phyloP scores from a whole-genome alignment of 2,329 filamentous ascomycete genomes.

The Colletotrichum nymphaeae region DNA sequence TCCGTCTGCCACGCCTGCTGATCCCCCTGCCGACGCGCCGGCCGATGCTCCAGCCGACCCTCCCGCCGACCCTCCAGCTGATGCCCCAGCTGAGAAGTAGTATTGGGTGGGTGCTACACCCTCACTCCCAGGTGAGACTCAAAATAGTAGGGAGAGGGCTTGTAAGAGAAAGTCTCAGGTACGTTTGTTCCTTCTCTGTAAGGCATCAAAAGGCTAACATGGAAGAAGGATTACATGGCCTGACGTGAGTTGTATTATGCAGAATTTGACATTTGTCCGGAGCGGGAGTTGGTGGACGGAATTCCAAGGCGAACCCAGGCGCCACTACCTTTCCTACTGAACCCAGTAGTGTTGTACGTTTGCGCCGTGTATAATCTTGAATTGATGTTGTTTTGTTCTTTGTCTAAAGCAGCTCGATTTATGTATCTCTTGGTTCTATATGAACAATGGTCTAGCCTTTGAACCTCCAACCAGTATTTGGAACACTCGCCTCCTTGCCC shows the following conservation, averaged over 20 bases:
- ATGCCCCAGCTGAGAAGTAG: constrained; percentile 23
- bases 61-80: constrained; percentile 9
- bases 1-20: constrained; percentile 1
- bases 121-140: background rate
- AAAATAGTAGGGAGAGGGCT: background rate
- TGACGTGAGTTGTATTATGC: constrained; percentile 17
- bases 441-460: background rate
- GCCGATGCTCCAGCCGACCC: constrained; percentile 19
- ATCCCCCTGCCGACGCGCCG: constrained; percentile 9
- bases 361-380: background rate
- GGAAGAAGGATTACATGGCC: background rate
- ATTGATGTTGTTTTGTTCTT: background rate
- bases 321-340: constrained; percentile 3
- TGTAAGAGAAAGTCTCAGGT: background rate
- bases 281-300: constrained; percentile 19
- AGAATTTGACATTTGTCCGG: background rate
- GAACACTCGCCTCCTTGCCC: too few relatives aligned
- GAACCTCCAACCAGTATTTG: background rate
- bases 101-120: background rate
- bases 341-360: background rate
- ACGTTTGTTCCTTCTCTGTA: background rate
- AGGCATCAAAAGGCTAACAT: background rate
- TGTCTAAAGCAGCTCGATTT: background rate
- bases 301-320: constrained; percentile 15
- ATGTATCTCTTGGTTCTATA: background rate